Base-by-base conservation (phyloP, 495 filamentous ascomycete species). In the Evansstolkia leycettana region DNA sequence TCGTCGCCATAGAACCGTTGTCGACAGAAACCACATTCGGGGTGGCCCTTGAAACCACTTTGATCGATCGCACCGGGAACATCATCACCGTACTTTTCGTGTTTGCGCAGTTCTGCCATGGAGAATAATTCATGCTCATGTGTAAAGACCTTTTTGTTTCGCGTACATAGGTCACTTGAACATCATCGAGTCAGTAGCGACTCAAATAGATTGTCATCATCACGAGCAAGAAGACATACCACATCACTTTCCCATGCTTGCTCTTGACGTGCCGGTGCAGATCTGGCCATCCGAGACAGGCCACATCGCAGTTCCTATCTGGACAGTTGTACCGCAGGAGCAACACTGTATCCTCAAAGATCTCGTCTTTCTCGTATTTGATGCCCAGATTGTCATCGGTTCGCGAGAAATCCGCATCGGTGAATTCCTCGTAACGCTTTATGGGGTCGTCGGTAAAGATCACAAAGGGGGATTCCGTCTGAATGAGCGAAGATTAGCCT, bases 41-140 rank as follows among this genome's bases (percentile, higher is more conserved):
- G 90, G 54, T 99, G 90, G 5, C 90, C 90, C 48, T 78, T 89
- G 65, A 99, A 99, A 0, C 90, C 90, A 33, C 81, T 95, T 57
- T 98, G 90, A 46, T 94, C 85, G 10, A 80, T 65, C 0, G 86
- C 80, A 31, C 92, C 90, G 16, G 90, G 90, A 31, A 80, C 78
- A 48, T 95, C 83, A 47, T 99, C 92, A 27, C 92, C 92, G 38
- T 80, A 74, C 42, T 73, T 80, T 70, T 96, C 88, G 50, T 99
- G 90, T 43, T 76, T 84, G 33, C 76, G 74, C 26, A 96, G 60
- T 45, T 88, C 82, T 33, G 76, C 70, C n/a, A 67, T 60, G 3
- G 82, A 82, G 49, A 94, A 95, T n/a, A 99, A 68, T 15, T 84
- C 84, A 50, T 99, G 90, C 58, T 99, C 90, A 54, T 96, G 92